These are phyloP conservation scores for Fragaria ananassa DNA, from an alignment of 306 rosid species.

Conservation along the genomic window DNA sequence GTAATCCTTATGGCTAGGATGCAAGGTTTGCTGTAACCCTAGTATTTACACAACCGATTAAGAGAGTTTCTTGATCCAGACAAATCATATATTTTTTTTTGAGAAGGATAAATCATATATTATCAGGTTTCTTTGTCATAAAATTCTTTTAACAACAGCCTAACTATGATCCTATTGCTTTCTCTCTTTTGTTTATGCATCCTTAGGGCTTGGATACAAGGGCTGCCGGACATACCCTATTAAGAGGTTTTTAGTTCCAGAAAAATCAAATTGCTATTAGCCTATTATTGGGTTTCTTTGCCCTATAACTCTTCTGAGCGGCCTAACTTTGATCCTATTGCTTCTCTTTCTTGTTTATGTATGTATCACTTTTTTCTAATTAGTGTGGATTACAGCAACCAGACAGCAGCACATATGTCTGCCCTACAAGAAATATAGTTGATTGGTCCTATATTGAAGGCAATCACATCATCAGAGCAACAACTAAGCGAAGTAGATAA, in stretches of 20 bases:
- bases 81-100: neutral
- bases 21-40: neutral
- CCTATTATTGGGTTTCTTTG: neutral
- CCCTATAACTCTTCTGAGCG: neutral
- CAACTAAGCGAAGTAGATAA: neutral
- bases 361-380: neutral
- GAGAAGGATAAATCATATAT: neutral
- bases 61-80: neutral
- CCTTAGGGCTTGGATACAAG: neutral
- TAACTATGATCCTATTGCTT: neutral
- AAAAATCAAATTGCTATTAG: neutral
- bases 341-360: neutral
- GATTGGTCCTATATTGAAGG: neutral
- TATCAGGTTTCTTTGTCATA: neutral
- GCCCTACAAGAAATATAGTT: neutral
- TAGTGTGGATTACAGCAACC: neutral
- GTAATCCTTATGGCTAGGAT: neutral
- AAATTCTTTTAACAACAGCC: neutral
- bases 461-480: neutral
- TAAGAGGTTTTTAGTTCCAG: neutral
- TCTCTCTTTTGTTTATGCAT: constrained; percentile 1
- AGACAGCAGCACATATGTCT: neutral
- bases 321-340: neutral
- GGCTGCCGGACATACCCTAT: neutral
- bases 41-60: neutral